phyloP scores from a whole-genome alignment of 305 asterid genomes.

The Nicotiana rustica region DNA sequence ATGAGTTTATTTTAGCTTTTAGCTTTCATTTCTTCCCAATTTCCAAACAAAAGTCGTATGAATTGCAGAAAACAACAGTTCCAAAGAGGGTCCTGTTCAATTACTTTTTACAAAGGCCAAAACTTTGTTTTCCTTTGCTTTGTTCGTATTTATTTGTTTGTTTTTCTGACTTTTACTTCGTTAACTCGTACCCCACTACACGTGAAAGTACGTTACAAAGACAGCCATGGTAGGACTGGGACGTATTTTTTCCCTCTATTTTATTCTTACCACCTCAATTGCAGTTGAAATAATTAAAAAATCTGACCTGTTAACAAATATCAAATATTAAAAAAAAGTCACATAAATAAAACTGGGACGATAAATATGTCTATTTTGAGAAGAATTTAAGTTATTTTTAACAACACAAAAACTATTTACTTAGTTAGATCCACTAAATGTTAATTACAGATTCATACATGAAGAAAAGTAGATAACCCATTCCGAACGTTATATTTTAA shows the following conservation, averaged over 20 bases:
- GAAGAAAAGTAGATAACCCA: too few relatives aligned
- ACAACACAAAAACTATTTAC: too few relatives aligned
- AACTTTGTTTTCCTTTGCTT: constrained; percentile 25
- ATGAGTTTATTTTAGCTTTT: constrained; percentile 17
- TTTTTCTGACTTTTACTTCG: background rate
- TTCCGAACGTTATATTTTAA: background rate
- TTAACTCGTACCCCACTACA: background rate
- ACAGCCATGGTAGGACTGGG: constrained; percentile 28
- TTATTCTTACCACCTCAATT: too few relatives aligned
- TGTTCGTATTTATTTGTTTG: background rate
- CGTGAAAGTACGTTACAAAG: constrained; percentile 25
- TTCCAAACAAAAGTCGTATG: constrained; percentile 1
- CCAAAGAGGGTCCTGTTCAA: constrained; percentile 14
- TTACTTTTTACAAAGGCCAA: constrained; percentile 43
- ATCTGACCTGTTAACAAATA: too few relatives aligned
- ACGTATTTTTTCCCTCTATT: background rate
- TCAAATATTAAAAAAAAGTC: too few relatives aligned
- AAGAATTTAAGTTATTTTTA: background rate
- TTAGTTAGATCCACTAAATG: too few relatives aligned
- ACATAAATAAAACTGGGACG: too few relatives aligned
- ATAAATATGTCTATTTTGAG: too few relatives aligned
- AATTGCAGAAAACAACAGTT: background rate
- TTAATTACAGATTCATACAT: too few relatives aligned
- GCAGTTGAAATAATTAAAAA: too few relatives aligned
- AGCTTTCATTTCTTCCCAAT: constrained; percentile 25